phyloP scores from a whole-genome alignment of 2,329 filamentous ascomycete genomes.

The Exophiala viscosa region DNA sequence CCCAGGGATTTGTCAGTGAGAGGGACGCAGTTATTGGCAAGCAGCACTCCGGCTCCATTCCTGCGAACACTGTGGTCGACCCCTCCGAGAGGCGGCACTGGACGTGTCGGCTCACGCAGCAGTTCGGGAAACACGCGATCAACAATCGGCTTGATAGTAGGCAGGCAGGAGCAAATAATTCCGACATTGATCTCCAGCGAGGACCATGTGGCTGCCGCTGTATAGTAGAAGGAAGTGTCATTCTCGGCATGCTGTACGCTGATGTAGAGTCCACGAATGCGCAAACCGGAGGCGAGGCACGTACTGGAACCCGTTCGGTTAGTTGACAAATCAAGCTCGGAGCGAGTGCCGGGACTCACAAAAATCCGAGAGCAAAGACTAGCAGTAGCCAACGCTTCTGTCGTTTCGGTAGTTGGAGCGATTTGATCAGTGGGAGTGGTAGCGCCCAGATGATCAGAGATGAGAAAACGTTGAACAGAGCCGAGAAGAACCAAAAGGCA shows the following conservation, averaged over 20 bases:
- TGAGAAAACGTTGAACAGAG: background rate
- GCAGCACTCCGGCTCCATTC: no score
- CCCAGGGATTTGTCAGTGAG: no score
- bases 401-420: background rate
- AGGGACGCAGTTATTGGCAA: no score
- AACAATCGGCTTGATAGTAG: conserved; percentile 15
- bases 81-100: no score
- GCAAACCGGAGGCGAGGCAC: background rate
- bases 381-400: background rate
- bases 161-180: conserved; percentile 27
- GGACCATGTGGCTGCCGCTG: conserved; percentile 12
- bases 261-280: background rate
- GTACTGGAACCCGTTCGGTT: background rate
- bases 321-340: background rate
- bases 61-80: no score
- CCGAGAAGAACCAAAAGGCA: background rate
- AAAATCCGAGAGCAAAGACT: background rate
- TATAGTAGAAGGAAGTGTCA: background rate
- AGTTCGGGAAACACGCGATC: background rate
- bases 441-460: background rate
- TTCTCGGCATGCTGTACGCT: background rate
- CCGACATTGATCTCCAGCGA: conserved; percentile 26
- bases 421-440: background rate
- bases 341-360: background rate
- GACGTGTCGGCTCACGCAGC: background rate